phyloP scores from a whole-genome alignment of 352 stramenopile genomes.

The Phytophthora sp. region DNA sequence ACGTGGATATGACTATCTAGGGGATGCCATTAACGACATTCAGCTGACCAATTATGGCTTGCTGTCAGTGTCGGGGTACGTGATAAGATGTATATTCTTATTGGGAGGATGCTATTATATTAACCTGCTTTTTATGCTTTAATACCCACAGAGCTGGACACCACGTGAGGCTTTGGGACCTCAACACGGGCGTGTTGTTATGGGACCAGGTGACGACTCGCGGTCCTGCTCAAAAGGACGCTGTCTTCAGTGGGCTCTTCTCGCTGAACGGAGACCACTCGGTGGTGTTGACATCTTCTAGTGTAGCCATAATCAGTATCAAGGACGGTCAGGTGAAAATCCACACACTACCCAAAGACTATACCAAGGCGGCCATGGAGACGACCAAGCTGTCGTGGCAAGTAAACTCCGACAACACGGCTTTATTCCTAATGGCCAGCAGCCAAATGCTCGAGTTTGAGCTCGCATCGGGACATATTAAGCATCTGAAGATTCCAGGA shows the following conservation, averaged over 20 bases:
- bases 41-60: constrained; percentile 74
- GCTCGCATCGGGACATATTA: constrained; percentile 38
- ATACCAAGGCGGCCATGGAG: constrained; percentile 35
- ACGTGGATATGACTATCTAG: constrained; percentile 33
- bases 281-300: constrained; percentile 53
- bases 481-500: constrained; percentile 38
- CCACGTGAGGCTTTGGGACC: constrained; percentile 76
- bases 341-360: constrained; percentile 42
- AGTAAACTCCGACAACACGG: constrained; percentile 52
- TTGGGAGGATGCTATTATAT: constrained; percentile 15
- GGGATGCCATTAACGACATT: constrained; percentile 70
- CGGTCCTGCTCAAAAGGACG: constrained; percentile 15
- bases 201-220: constrained; percentile 67
- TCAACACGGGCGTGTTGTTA: constrained; percentile 58
- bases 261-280: constrained; percentile 54
- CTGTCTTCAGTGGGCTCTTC: constrained; percentile 50
- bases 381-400: constrained; percentile 37
- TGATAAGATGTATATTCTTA: constrained; percentile 11
- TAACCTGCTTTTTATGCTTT: constrained; percentile 5
- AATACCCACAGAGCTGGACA: constrained; percentile 60
- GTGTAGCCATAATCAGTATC: constrained; percentile 58
- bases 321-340: constrained; percentile 62
- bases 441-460: constrained; percentile 52
- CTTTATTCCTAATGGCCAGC: constrained; percentile 56
- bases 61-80: constrained; percentile 70